A percentile compares a stretch with the other conserved stretches of the same genome.
Conservation (phyloP, 2,329 filamentous ascomycete genomes). For the Neofusicoccum cordaticola region DNA sequence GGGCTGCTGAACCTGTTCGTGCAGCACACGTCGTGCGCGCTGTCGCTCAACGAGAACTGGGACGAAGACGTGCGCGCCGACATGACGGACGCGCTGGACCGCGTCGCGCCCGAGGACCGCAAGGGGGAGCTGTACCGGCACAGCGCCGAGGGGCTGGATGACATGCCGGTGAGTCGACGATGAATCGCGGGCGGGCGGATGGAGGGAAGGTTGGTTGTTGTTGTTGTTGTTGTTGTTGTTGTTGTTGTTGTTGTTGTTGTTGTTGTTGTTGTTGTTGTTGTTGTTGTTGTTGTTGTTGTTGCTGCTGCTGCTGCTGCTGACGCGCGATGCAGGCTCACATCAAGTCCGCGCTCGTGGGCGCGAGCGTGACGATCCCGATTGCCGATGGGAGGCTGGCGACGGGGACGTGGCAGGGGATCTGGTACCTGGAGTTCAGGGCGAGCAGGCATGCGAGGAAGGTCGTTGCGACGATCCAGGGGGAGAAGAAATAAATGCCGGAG, state of each 20-base stretch:
- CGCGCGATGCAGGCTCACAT: constrained; percentile 69
- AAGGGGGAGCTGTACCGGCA: constrained; percentile 72
- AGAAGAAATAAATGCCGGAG: constrained; percentile 51
- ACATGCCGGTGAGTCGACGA: constrained; percentile 71
- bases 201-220: too few species aligned
- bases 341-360: constrained; percentile 85
- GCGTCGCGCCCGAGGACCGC: constrained; percentile 78
- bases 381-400: constrained; percentile 73
- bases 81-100: constrained; percentile 91
- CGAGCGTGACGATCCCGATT: constrained; percentile 88
- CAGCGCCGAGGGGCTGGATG: constrained; percentile 80
- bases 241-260: too few species aligned
- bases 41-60: constrained; percentile 91
- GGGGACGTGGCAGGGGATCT: constrained; percentile 84
- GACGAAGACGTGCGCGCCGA: constrained; percentile 82
- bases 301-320: background rate
- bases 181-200: too few species aligned
- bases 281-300: too few species aligned
- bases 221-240: too few species aligned
- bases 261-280: too few species aligned
- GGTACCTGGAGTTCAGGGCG: constrained; percentile 86
- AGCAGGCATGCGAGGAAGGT: constrained; percentile 75
- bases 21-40: constrained; percentile 89
- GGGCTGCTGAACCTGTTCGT: constrained; percentile 75
- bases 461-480: constrained; percentile 91